A percentile compares a stretch with the other conserved stretches of the same genome.
These are phyloP conservation scores for Sicyos edulis DNA, from an alignment of 306 rosid genomes.

Conservation along the genomic window DNA sequence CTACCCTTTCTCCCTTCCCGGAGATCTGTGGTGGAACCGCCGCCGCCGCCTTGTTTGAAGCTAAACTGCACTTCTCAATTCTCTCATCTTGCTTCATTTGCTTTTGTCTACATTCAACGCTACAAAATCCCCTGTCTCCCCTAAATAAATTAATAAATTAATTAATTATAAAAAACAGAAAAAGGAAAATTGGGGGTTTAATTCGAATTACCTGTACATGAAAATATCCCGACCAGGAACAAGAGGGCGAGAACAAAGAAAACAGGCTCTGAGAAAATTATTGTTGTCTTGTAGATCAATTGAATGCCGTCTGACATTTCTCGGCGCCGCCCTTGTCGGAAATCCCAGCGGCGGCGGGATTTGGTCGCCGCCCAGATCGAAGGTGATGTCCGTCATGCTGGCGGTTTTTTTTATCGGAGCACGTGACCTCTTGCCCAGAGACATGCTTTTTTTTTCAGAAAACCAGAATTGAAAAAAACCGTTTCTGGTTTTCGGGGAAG, in stretches of 20 bases:
- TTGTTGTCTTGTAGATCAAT: conserved; percentile 34
- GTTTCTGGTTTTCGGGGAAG: conserved; percentile 7
- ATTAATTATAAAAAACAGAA: too few relatives aligned
- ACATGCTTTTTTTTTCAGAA: conserved; percentile 29
- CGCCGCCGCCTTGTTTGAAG: conserved; percentile 38
- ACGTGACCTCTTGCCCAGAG: conserved; percentile 78
- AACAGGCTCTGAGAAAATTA: conserved; percentile 62
- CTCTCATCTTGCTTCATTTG: conserved; percentile 82
- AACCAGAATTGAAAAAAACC: neutral
- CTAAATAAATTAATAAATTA: too few relatives aligned
- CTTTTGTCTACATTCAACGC: conserved; percentile 78
- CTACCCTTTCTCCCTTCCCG: conserved; percentile 47
- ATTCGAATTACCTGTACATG: conserved; percentile 62
- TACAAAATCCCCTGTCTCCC: conserved; percentile 83
- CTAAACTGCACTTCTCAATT: conserved; percentile 48
- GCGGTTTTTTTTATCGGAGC: conserved; percentile 76
- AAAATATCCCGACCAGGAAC: conserved; percentile 75
- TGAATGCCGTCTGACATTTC: conserved; percentile 36
- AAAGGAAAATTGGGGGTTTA: neutral
- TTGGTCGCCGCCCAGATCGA: conserved; percentile 46
- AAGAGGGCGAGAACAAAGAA: conserved; percentile 66
- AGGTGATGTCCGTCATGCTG: conserved; percentile 70
- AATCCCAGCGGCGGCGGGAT: neutral
- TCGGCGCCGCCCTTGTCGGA: conserved; percentile 25
- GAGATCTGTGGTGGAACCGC: conserved; percentile 32